phyloP scores from a whole-genome alignment of 2,329 filamentous ascomycete genomes.

The Lecanosticta acicola region DNA sequence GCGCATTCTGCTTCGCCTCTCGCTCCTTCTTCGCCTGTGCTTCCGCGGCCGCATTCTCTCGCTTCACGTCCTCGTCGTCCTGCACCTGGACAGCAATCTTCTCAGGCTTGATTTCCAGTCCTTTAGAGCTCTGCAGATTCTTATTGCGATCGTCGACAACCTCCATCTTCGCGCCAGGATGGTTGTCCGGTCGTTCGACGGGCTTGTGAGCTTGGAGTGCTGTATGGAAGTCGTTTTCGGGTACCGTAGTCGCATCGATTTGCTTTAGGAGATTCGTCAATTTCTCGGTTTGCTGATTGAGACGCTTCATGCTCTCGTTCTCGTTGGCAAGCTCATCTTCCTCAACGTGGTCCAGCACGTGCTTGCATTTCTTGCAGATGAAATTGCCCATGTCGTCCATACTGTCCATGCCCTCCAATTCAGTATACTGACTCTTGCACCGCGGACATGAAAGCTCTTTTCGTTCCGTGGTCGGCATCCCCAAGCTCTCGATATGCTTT shows the following conservation, averaged over 20 bases:
- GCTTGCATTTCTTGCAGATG: constrained; percentile 72
- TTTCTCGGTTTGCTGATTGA: constrained; percentile 75
- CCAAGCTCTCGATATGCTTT: constrained; percentile 79
- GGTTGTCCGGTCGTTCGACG: constrained; percentile 59
- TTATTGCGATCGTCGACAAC: constrained; percentile 31
- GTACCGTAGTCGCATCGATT: constrained; percentile 69
- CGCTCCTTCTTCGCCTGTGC: constrained; percentile 26
- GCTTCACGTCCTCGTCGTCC: constrained; percentile 32
- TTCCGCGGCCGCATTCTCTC: constrained; percentile 29
- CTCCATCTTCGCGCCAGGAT: constrained; percentile 51
- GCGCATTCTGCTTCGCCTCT: constrained; percentile 33
- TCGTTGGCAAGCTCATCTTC: constrained; percentile 53
- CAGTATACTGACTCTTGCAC: constrained; percentile 81
- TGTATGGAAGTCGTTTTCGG: constrained; percentile 65
- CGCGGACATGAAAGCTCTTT: constrained; percentile 85
- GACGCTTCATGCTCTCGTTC: constrained; percentile 61
- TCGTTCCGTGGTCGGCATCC: constrained; percentile 70
- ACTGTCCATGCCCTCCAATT: constrained; percentile 80
- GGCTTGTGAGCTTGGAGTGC: constrained; percentile 59
- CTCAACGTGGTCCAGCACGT: constrained; percentile 55
- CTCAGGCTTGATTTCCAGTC: constrained; percentile 32
- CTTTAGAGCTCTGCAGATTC: constrained; percentile 31
- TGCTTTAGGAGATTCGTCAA: constrained; percentile 69
- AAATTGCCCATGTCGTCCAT: constrained; percentile 57
- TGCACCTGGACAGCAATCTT: constrained; percentile 33